These are phyloP conservation scores for Metschnikowia santaceciliae DNA, from an alignment of 805 yeast species.

Conservation along the genomic window DNA sequence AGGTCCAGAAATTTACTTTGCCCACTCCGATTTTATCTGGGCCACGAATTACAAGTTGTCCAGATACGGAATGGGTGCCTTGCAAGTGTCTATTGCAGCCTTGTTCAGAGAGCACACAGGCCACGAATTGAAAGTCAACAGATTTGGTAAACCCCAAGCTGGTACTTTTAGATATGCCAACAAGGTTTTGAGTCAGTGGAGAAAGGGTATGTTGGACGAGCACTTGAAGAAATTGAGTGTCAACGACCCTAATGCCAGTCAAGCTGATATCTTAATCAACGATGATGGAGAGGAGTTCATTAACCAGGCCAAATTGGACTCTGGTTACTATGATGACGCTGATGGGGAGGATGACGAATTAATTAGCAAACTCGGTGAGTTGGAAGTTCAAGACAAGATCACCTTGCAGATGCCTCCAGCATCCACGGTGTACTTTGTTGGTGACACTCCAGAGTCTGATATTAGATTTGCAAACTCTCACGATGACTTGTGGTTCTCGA, in stretches of 20 bases:
- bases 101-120: constrained; percentile 83
- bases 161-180: constrained; percentile 84
- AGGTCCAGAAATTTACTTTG: constrained; percentile 81
- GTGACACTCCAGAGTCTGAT: constrained; percentile 88
- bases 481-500: constrained; percentile 80
- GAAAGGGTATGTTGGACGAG: constrained; percentile 70
- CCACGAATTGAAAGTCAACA: constrained; percentile 67
- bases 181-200: constrained; percentile 72
- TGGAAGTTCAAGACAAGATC: constrained; percentile 31
- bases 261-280: constrained; percentile 40
- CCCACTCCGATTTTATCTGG: constrained; percentile 92
- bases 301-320: constrained; percentile 40
- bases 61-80: constrained; percentile 92
- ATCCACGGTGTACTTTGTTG: constrained; percentile 82
- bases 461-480: constrained; percentile 84
- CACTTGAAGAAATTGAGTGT: constrained; percentile 56
- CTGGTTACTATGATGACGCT: constrained; percentile 27
- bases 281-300: constrained; percentile 44
- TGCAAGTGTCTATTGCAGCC: constrained; percentile 84
- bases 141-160: constrained; percentile 88
- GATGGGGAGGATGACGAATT: constrained; percentile 31
- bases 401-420: constrained; percentile 72
- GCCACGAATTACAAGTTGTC: constrained; percentile 80
- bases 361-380: constrained; percentile 18
- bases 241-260: constrained; percentile 40